Percentiles rank a stretch among this genome's conserved stretches.
Evolutionary conservation across 2,329 filamentous ascomycete species (phyloP).

Genomic region (Colletotrichum brevisporum): DNA sequence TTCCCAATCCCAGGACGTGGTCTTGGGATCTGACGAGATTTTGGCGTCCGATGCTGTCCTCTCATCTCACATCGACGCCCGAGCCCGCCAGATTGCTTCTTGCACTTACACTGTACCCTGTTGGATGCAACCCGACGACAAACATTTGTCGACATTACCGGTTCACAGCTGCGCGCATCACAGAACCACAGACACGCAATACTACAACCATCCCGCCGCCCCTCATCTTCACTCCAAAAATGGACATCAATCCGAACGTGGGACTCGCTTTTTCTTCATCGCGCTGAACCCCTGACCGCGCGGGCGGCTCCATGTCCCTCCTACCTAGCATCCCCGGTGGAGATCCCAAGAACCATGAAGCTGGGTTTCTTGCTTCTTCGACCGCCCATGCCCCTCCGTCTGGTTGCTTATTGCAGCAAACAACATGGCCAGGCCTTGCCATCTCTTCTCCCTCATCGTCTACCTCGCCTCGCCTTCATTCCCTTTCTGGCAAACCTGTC

Average conservation of each 20-base stretch:
- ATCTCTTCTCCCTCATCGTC: conserved; percentile 26
- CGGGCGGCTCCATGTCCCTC: not conserved
- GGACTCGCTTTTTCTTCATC: conserved; percentile 29
- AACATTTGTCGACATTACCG: conserved; percentile 18
- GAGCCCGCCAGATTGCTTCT: not conserved
- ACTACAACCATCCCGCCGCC: not conserved
- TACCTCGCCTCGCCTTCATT: not conserved
- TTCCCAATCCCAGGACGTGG: conserved; percentile 36
- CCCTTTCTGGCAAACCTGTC: conserved; percentile 22
- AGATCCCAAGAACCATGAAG: conserved; percentile 33
- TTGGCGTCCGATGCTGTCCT: conserved; percentile 20
- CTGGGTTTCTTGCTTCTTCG: conserved; percentile 38
- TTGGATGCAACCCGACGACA: conserved; percentile 1
- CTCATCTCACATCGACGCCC: conserved; percentile 16
- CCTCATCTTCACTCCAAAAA: not conserved
- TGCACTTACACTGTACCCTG: not conserved
- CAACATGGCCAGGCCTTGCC: conserved; percentile 12
- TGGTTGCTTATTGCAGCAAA: conserved; percentile 31
- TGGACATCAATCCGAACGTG: conserved; percentile 9
- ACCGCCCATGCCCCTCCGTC: not conserved
- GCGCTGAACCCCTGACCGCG: conserved; percentile 16
- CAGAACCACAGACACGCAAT: not conserved
- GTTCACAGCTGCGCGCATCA: not conserved
- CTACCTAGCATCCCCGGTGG: conserved; percentile 12
- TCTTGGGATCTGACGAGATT: conserved; percentile 13